These are phyloP conservation scores for Mycena metata DNA, from an alignment of 768 basidiomycete genomes.

Conservation along the genomic window DNA sequence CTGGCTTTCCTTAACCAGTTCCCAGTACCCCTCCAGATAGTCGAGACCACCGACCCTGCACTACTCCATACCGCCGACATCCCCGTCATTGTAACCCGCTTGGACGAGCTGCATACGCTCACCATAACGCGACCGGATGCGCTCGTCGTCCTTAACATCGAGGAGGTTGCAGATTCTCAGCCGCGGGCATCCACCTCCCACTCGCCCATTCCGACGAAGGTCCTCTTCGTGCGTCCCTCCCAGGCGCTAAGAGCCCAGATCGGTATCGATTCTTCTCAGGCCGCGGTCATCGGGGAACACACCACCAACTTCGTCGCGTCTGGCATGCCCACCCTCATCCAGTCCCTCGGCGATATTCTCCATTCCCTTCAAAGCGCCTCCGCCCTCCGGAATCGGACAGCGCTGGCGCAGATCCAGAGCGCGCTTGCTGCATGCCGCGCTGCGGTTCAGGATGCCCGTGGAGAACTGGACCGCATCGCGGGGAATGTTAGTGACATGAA, in stretches of 20 bases:
- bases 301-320: conserved; percentile 74
- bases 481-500: conserved; percentile 53
- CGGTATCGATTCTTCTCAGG: conserved; percentile 59
- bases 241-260: conserved; percentile 70
- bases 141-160: conserved; percentile 40
- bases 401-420: conserved; percentile 54
- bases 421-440: conserved; percentile 54
- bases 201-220: conserved; percentile 42
- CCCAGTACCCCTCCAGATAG: conserved; percentile 61
- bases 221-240: conserved; percentile 68
- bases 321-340: conserved; percentile 63
- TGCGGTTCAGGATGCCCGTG: conserved; percentile 47
- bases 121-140: conserved; percentile 27
- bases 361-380: conserved; percentile 36
- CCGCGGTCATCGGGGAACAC: conserved; percentile 72
- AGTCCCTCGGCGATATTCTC: conserved; percentile 51
- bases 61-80: conserved; percentile 65
- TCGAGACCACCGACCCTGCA: conserved; percentile 48
- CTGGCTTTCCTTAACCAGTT: conserved; percentile 73
- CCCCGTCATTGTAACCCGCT: conserved; percentile 64
- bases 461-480: conserved; percentile 52
- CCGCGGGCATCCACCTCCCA: conserved; percentile 41
- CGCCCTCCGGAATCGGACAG: conserved; percentile 52
- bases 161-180: conserved; percentile 33
- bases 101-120: conserved; percentile 28